Percentiles rank a stretch among this genome's conserved stretches.
Evolutionary conservation across 1,284 basidiomycete species (phyloP).

Genomic region (Lignosus rhinocerotis): DNA sequence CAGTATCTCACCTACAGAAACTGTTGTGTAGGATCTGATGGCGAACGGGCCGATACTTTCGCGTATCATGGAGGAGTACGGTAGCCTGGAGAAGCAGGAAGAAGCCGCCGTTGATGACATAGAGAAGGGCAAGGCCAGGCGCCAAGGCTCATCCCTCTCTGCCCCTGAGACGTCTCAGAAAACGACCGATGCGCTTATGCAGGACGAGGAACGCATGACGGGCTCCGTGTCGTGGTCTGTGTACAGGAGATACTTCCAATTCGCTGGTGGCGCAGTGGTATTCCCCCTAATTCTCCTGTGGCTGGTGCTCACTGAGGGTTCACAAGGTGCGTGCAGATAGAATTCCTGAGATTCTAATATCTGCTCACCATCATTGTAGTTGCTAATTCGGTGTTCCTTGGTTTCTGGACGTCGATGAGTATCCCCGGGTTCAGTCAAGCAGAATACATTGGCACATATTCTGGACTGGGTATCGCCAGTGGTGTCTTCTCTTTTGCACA

Average conservation of each 20-base stretch:
- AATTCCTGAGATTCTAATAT: background rate
- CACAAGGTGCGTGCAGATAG: slow-evolving; percentile 29
- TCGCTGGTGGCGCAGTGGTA: slow-evolving; percentile 49
- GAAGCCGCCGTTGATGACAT: slow-evolving; percentile 27
- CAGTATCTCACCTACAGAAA: background rate
- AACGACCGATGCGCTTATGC: slow-evolving; percentile 33
- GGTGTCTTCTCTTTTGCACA: slow-evolving; percentile 58
- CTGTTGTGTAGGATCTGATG: slow-evolving; percentile 47
- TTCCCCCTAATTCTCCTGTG: slow-evolving; percentile 38
- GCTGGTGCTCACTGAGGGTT: slow-evolving; percentile 30
- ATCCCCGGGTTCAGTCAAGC: slow-evolving; percentile 51
- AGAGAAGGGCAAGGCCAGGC: slow-evolving; percentile 10
- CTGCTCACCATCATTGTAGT: slow-evolving; percentile 25
- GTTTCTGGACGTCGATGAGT: slow-evolving; percentile 40
- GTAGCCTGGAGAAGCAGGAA: slow-evolving; percentile 41
- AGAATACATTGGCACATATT: slow-evolving; percentile 71
- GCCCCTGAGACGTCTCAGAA: background rate
- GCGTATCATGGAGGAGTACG: slow-evolving; percentile 63
- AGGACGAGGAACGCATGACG: slow-evolving; percentile 38
- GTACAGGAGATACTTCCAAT: slow-evolving; percentile 41
- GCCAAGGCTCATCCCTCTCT: background rate
- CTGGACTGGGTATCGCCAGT: slow-evolving; percentile 54
- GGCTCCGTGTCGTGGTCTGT: slow-evolving; percentile 35
- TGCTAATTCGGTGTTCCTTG: slow-evolving; percentile 41
- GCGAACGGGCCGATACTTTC: slow-evolving; percentile 52